A percentile compares a stretch with the other conserved stretches of the same genome.
Conservation (phyloP, 179 eudicot species). For the Vitellaria paradoxa region DNA sequence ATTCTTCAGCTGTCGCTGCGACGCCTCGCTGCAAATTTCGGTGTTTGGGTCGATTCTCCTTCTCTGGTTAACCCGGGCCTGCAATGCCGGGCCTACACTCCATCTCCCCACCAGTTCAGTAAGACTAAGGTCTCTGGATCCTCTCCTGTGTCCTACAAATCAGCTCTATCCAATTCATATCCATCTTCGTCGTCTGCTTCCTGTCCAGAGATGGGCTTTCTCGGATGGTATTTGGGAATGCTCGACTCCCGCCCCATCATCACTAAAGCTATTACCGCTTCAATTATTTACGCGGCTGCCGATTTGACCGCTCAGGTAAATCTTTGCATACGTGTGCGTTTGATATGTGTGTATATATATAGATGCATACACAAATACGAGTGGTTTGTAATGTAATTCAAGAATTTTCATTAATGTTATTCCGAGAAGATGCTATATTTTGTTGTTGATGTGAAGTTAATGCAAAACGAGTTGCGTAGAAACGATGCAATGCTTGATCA, state of each 20-base stretch:
- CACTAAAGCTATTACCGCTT: slow-evolving; percentile 31
- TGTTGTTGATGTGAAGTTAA: no score
- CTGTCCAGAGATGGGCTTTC: slow-evolving; percentile 16
- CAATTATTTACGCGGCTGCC: slow-evolving; percentile 33
- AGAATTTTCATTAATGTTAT: no score
- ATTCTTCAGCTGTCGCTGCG: no score
- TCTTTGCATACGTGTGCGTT: background rate
- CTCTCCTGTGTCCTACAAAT: background rate
- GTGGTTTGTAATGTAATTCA: no score
- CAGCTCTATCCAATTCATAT: background rate
- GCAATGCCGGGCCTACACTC: background rate
- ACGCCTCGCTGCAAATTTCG: no score
- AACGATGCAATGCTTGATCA: no score
- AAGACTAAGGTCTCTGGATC: background rate
- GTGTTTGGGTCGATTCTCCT: no score
- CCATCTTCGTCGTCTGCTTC: slow-evolving; percentile 6
- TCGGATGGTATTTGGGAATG: slow-evolving; percentile 34
- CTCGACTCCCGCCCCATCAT: slow-evolving; percentile 30
- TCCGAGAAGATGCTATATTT: no score
- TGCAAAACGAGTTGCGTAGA: no score
- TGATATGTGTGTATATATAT: no score
- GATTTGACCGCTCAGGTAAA: slow-evolving; percentile 38
- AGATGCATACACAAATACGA: no score
- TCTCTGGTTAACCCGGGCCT: background rate
- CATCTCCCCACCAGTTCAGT: background rate